These are phyloP conservation scores for Osmanthus fragrans DNA, from an alignment of 257 asterid species.

Conservation along the genomic window DNA sequence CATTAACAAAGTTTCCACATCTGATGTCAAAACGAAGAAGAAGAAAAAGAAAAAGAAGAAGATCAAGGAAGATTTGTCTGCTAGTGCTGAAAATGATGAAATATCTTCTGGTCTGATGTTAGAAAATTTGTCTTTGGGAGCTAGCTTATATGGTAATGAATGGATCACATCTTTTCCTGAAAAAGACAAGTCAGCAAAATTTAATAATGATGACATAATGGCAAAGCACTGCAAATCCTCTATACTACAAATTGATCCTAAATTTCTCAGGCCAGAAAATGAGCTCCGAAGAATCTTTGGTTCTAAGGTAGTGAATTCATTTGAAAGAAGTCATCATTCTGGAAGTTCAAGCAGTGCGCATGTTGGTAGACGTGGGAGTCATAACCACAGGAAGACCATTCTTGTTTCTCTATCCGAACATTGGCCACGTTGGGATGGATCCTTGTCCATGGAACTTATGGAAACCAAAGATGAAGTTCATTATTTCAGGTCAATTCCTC, in stretches of 20 bases:
- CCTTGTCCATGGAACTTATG: conserved; percentile 83
- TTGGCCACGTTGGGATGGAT: conserved; percentile 98
- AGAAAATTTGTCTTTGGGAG: conserved; percentile 50
- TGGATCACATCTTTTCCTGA: conserved; percentile 30
- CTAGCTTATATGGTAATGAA: conserved; percentile 46
- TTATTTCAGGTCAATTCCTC: conserved; percentile 64
- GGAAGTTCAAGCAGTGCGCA: conserved; percentile 62
- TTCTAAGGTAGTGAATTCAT: conserved; percentile 76
- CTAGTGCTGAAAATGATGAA: conserved; percentile 29
- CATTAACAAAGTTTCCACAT: conserved; percentile 21
- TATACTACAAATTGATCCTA: conserved; percentile 74
- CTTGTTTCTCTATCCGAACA: conserved; percentile 84
- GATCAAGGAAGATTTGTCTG: conserved; percentile 31
- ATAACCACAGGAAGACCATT: conserved; percentile 67
- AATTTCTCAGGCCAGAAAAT: conserved; percentile 82
- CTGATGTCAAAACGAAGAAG: conserved; percentile 54
- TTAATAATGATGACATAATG: conserved; percentile 32
- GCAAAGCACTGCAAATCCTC: conserved; percentile 42
- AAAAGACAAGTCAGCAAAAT: conserved; percentile 32
- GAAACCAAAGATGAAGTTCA: conserved; percentile 59
- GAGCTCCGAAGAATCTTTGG: conserved; percentile 94
- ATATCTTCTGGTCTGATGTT: conserved; percentile 33
- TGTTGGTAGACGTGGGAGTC: conserved; percentile 75
- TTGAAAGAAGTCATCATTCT: conserved; percentile 56
- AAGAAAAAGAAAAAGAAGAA: conserved; percentile 70